These are phyloP conservation scores for Leishmania amazonensis DNA, from an alignment of 208 protist species.

Conservation along the genomic window DNA sequence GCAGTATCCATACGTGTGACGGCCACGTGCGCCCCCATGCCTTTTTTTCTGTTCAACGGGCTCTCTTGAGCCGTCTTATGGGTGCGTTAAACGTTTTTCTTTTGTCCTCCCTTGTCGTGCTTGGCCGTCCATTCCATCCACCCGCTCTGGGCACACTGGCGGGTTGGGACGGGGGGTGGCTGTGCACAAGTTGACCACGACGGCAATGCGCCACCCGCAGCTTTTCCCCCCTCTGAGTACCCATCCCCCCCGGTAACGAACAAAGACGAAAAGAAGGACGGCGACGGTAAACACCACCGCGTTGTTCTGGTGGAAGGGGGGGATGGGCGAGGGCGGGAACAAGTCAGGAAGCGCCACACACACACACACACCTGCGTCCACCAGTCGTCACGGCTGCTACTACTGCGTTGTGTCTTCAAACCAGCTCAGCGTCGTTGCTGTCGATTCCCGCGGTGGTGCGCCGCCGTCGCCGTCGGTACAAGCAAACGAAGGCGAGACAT, in stretches of 20 bases:
- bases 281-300: neutral
- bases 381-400: neutral
- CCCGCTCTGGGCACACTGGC: neutral
- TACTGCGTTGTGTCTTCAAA: conserved; percentile 25
- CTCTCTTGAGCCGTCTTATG: neutral
- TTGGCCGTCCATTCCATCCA: neutral
- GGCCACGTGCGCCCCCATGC: neutral
- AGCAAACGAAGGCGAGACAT: neutral
- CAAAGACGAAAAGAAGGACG: neutral
- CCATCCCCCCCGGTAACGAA: neutral
- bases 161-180: neutral
- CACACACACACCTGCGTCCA: neutral
- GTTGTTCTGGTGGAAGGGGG: neutral
- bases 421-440: conserved; percentile 20
- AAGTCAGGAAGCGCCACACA: neutral
- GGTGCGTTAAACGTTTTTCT: neutral
- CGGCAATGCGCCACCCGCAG: neutral
- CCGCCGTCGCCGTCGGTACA: neutral
- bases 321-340: neutral
- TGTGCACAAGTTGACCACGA: neutral
- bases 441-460: neutral
- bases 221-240: neutral
- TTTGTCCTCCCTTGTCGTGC: neutral
- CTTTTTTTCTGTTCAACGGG: neutral
- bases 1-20: no score